Evolutionary conservation across 257 asterid genomes (phyloP).

Genomic region (Plantago elongata): DNA sequence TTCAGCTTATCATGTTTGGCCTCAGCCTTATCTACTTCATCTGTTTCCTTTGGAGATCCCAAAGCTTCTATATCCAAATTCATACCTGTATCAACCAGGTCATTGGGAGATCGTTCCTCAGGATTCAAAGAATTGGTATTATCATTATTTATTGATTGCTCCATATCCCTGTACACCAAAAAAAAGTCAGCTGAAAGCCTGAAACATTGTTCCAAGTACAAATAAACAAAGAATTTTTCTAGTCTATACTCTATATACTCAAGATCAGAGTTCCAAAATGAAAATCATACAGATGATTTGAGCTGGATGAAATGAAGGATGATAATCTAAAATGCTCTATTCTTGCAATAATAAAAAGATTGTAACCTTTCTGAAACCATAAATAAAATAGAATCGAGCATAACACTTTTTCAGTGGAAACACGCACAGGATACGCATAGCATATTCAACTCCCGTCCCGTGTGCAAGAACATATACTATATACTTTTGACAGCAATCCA

Average conservation of each 20-base stretch:
- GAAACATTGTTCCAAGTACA: too few species aligned
- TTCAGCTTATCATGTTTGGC: conserved; percentile 21
- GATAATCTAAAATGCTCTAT: too few species aligned
- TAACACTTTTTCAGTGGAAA: neutral
- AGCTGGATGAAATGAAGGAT: too few species aligned
- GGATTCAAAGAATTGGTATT: neutral
- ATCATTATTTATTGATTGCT: neutral
- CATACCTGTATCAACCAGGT: neutral
- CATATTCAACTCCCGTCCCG: neutral
- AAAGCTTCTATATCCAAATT: conserved; percentile 14
- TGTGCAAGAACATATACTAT: neutral
- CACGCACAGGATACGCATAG: neutral
- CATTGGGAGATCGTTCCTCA: neutral
- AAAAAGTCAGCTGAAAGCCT: too few species aligned
- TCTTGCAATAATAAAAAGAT: too few species aligned
- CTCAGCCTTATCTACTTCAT: conserved; percentile 10
- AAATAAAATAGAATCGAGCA: too few species aligned
- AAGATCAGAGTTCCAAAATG: too few species aligned
- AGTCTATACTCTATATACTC: too few species aligned
- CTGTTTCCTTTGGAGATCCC: conserved; percentile 10
- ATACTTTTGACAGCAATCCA: too few species aligned
- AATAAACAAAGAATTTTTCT: too few species aligned
- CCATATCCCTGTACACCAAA: neutral
- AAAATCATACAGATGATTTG: too few species aligned
- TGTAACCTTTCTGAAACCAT: too few species aligned